These are phyloP conservation scores for Brasenia schreberi DNA, from an alignment of 164 flowering plant species.

Conservation along the genomic window DNA sequence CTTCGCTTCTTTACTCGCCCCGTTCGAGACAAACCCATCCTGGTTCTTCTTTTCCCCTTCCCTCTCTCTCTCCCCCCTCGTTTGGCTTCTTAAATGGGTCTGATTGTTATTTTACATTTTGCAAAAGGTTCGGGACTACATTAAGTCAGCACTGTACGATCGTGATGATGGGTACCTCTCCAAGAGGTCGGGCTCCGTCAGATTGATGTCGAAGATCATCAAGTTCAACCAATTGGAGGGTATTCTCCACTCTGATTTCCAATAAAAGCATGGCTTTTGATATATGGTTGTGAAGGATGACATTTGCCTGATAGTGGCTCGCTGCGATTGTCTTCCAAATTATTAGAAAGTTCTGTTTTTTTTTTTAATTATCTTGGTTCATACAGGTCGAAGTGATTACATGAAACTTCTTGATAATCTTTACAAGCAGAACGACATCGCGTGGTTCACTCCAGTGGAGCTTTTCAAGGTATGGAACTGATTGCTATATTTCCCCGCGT, in stretches of 20 bases:
- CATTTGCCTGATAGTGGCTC: too few species aligned
- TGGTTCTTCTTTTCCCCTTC: neutral
- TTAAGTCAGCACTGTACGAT: conserved; percentile 66
- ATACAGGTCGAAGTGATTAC: conserved; percentile 75
- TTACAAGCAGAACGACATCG: conserved; percentile 60
- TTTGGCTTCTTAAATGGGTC: neutral
- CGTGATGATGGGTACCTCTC: conserved; percentile 84
- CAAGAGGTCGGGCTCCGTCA: conserved; percentile 62
- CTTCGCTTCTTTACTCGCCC: neutral
- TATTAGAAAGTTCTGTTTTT: neutral
- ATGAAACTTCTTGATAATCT: conserved; percentile 51
- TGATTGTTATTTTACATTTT: neutral
- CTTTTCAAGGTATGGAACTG: conserved; percentile 60
- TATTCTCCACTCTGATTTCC: conserved; percentile 5
- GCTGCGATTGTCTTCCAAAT: neutral
- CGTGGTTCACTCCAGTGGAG: conserved; percentile 99
- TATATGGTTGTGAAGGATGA: neutral
- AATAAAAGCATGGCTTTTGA: neutral
- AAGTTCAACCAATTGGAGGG: conserved; percentile 79
- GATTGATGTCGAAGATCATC: conserved; percentile 64
- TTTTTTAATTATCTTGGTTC: neutral
- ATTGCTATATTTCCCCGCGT: too few species aligned
- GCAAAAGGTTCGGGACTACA: conserved; percentile 76
- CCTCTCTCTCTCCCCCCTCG: neutral
- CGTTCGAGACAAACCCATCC: neutral